Conservation (phyloP, 352 stramenopile genomes). For the Thraustochytrium sp. region DNA sequence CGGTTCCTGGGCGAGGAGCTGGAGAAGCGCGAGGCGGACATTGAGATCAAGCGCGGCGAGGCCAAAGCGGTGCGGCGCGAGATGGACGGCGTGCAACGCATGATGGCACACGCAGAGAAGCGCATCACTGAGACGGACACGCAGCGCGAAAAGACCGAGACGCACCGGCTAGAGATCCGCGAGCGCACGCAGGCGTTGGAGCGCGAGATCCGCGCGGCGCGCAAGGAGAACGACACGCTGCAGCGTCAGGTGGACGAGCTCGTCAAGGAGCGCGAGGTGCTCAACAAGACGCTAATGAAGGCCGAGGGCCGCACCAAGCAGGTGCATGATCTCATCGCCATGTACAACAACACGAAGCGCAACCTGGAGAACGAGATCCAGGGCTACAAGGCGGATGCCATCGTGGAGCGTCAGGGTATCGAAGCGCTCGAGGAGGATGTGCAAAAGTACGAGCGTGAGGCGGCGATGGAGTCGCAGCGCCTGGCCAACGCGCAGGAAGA, state of each 20-base stretch:
- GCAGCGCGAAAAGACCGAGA: constrained; percentile 20
- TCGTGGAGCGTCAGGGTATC: constrained; percentile 66
- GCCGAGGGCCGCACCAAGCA: constrained; percentile 43
- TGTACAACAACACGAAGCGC: constrained; percentile 79
- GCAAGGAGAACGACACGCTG: constrained; percentile 65
- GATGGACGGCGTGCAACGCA: constrained; percentile 57
- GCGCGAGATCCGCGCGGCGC: constrained; percentile 56
- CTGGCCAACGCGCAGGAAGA: constrained; percentile 73
- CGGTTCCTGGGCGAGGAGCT: constrained; percentile 47
- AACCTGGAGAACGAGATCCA: constrained; percentile 81
- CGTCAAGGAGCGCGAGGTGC: constrained; percentile 43
- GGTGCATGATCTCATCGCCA: constrained; percentile 70
- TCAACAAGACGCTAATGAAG: constrained; percentile 57
- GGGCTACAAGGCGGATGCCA: constrained; percentile 68
- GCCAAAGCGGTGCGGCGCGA: constrained; percentile 64
- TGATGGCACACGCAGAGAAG: constrained; percentile 39
- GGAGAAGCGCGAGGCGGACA: constrained; percentile 55
- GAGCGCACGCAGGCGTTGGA: constrained; percentile 1
- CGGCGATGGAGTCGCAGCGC: constrained; percentile 64
- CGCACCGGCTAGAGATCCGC: constrained; percentile 2
- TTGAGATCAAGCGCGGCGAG: constrained; percentile 64
- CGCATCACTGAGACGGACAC: constrained; percentile 46
- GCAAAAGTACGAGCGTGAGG: constrained; percentile 78
- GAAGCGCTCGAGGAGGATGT: constrained; percentile 72
- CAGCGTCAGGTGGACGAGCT: constrained; percentile 70